These are phyloP conservation scores for Trichoderma endophyticum DNA, from an alignment of 2,329 filamentous ascomycete genomes.

Conservation along the genomic window DNA sequence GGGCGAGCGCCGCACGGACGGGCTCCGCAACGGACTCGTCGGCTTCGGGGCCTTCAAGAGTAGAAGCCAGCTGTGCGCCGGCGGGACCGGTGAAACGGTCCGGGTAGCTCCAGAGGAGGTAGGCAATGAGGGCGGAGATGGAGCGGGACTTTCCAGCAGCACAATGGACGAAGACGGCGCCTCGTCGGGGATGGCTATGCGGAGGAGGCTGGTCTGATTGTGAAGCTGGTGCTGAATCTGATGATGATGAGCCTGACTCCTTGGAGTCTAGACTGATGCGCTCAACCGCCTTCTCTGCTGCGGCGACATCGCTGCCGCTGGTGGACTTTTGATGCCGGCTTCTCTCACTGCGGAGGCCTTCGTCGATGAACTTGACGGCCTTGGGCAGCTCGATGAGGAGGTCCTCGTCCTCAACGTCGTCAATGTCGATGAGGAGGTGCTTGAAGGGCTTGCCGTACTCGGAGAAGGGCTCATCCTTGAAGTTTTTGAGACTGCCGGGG, in stretches of 20 bases:
- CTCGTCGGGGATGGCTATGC: slow-evolving; percentile 24
- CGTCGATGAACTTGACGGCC: slow-evolving; percentile 79
- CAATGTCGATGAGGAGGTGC: slow-evolving; percentile 77
- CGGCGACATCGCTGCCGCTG: neutral
- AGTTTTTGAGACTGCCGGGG: slow-evolving; percentile 36
- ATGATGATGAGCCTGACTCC: neutral
- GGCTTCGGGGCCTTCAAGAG: neutral
- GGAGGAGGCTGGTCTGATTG: neutral
- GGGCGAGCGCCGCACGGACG: slow-evolving; percentile 59
- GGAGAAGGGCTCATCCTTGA: slow-evolving; percentile 49
- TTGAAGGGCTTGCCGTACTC: slow-evolving; percentile 57
- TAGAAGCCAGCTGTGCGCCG: slow-evolving; percentile 16
- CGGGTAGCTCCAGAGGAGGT: slow-evolving; percentile 69
- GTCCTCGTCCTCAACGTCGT: slow-evolving; percentile 89
- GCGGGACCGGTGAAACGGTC: slow-evolving; percentile 44
- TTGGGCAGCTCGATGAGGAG: slow-evolving; percentile 75
- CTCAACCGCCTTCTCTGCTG: slow-evolving; percentile 17
- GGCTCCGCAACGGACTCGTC: slow-evolving; percentile 45
- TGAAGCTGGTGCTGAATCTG: neutral
- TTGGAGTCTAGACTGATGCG: neutral
- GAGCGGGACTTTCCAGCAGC: slow-evolving; percentile 96
- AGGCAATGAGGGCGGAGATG: slow-evolving; percentile 78
- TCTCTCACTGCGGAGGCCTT: slow-evolving; percentile 52
- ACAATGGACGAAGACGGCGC: slow-evolving; percentile 63
- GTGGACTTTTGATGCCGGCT: neutral